These are phyloP conservation scores for Termitomyces sp. DNA, from an alignment of 768 basidiomycete genomes.

Conservation along the genomic window DNA sequence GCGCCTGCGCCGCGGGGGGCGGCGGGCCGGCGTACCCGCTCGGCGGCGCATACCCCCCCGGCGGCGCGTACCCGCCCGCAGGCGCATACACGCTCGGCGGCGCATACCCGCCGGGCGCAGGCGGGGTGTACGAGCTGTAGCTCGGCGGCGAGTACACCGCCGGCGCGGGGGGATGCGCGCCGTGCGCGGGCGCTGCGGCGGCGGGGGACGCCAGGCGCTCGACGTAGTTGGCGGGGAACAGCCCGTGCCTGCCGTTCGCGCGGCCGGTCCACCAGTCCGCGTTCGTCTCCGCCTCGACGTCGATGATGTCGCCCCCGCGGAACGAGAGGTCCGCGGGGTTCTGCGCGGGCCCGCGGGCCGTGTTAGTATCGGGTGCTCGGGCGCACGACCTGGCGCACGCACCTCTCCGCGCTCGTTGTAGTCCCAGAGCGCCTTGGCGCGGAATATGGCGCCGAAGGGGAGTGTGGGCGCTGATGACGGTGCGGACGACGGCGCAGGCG, in stretches of 20 bases:
- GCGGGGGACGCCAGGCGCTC: constrained; percentile 37
- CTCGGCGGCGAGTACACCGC: not conserved
- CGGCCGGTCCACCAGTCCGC: constrained; percentile 86
- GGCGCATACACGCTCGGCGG: not conserved
- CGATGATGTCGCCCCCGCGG: constrained; percentile 65
- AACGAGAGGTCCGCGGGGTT: constrained; percentile 74
- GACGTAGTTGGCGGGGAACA: constrained; percentile 75
- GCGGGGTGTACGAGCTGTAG: constrained; percentile 3
- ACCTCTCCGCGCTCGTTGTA: constrained; percentile 61
- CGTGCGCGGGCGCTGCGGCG: constrained; percentile 2
- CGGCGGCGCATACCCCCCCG: constrained; percentile 2
- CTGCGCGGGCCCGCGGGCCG: no score
- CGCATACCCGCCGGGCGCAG: not conserved
- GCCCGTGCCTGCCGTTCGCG: constrained; percentile 51
- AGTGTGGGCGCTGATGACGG: not conserved
- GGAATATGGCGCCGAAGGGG: constrained; percentile 21
- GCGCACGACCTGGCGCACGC: no score
- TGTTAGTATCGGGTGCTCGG: no score
- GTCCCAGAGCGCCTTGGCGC: constrained; percentile 54
- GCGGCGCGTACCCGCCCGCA: not conserved
- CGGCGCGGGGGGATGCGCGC: constrained; percentile 6
- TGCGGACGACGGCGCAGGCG: not conserved
- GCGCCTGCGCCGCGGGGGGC: constrained; percentile 7
- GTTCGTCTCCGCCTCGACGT: constrained; percentile 69
- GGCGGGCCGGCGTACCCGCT: constrained; percentile 8